Percentiles rank a stretch among this genome's conserved stretches.
These are phyloP conservation scores for Cryptosporidium muris DNA, from an alignment of 169 alveolate genomes.

Conservation along the genomic window DNA sequence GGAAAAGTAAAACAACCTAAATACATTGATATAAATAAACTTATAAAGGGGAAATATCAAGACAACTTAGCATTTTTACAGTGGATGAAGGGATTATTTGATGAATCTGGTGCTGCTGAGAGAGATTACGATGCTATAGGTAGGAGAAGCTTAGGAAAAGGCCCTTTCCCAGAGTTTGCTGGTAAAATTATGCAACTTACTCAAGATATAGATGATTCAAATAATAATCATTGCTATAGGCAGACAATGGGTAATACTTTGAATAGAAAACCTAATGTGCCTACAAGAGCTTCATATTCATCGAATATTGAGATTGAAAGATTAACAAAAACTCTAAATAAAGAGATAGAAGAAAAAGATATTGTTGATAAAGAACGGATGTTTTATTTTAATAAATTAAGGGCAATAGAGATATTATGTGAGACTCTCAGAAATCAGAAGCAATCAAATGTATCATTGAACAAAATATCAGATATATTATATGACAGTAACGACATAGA, in stretches of 20 bases:
- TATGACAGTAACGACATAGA: conserved; percentile 66
- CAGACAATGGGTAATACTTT: conserved; percentile 31
- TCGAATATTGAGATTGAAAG: conserved; percentile 73
- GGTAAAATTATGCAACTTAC: conserved; percentile 53
- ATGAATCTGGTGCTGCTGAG: conserved; percentile 82
- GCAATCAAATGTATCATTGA: conserved; percentile 69
- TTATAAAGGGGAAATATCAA: conserved; percentile 92
- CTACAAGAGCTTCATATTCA: conserved; percentile 68
- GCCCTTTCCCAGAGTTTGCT: conserved; percentile 63
- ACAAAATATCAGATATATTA: conserved; percentile 72
- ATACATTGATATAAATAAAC: conserved; percentile 91
- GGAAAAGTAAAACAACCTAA: conserved; percentile 87
- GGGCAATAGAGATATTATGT: conserved; percentile 88
- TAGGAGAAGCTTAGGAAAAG: conserved; percentile 76
- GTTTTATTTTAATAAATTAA: conserved; percentile 89
- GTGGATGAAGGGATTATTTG: conserved; percentile 96
- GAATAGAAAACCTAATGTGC: conserved; percentile 72
- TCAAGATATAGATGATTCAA: conserved; percentile 71
- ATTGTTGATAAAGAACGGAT: conserved; percentile 89
- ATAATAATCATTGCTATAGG: conserved; percentile 72
- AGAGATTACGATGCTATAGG: conserved; percentile 84
- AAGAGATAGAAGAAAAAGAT: conserved; percentile 82
- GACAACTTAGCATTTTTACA: conserved; percentile 96
- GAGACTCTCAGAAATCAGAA: conserved; percentile 77
- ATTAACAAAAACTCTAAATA: conserved; percentile 78